Evolutionary conservation across 2,329 filamentous ascomycete species (phyloP).

Genomic region (Phaeoacremonium minimum): DNA sequence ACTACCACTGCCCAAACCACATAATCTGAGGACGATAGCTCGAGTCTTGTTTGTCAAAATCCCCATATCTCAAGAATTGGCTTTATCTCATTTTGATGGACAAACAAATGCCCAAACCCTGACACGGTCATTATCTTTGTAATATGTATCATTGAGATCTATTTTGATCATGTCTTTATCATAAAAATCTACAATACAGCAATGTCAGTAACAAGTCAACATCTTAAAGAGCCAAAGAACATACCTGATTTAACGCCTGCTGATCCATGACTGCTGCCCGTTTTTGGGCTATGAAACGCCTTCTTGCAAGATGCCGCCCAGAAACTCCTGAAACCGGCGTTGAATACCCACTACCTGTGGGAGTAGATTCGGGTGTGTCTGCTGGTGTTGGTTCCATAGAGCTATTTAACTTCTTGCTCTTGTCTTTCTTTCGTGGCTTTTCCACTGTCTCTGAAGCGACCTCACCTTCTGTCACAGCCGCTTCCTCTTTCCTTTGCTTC

Average conservation of each 20-base stretch:
- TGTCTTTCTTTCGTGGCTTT: slow-evolving; percentile 19
- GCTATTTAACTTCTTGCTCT: slow-evolving; percentile 15
- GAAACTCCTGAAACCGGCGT: slow-evolving; percentile 27
- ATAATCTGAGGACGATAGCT: too few species aligned
- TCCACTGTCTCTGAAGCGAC: slow-evolving; percentile 16
- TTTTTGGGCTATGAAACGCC: slow-evolving; percentile 86
- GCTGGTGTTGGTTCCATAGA: too few species aligned
- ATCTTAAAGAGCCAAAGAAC: too few species aligned
- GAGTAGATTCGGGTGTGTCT: too few species aligned
- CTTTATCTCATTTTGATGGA: too few species aligned
- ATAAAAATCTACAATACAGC: slow-evolving; percentile 65
- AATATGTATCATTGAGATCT: too few species aligned
- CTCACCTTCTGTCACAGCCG: slow-evolving; percentile 30
- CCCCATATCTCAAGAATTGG: too few species aligned
- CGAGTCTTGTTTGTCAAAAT: too few species aligned
- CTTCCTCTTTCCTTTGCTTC: slow-evolving; percentile 33
- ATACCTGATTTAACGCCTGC: slow-evolving; percentile 80
- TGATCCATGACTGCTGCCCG: slow-evolving; percentile 76
- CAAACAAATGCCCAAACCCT: too few species aligned
- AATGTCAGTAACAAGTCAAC: too few species aligned
- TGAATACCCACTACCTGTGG: slow-evolving; percentile 30
- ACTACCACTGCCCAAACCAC: too few species aligned
- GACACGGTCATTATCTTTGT: too few species aligned
- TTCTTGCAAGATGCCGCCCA: slow-evolving; percentile 69
- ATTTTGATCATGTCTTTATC: slow-evolving; percentile 58